phyloP scores from a whole-genome alignment of 192 early-diverging fungal species.

The Backusella parvicylindrica region DNA sequence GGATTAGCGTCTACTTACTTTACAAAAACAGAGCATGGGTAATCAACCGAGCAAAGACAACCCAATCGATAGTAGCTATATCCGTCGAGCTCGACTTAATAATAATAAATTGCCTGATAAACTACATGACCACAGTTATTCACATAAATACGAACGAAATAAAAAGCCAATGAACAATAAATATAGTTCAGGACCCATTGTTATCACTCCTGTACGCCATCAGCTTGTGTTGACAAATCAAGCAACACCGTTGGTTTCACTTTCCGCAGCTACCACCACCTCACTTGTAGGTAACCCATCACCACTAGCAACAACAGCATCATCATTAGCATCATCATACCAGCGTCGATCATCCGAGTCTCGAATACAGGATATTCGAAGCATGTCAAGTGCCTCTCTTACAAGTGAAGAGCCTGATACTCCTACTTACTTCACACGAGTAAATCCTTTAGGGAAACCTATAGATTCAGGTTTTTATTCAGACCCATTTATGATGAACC shows the following conservation, averaged over 20 bases:
- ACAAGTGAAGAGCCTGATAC: not conserved
- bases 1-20: not conserved
- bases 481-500: not conserved
- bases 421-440: not conserved
- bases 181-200: not conserved
- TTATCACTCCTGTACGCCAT: slow-evolving; percentile 11
- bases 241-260: slow-evolving; percentile 1
- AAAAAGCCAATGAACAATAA: not conserved
- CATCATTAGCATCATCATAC: not conserved
- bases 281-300: not conserved
- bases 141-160: not conserved
- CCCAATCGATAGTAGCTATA: not conserved
- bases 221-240: slow-evolving; percentile 8
- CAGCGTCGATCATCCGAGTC: not conserved
- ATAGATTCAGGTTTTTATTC: not conserved
- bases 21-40: not conserved
- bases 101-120: not conserved
- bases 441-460: not conserved
- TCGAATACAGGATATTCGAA: not conserved
- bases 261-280: not conserved
- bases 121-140: not conserved
- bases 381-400: not conserved
- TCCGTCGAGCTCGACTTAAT: not conserved
- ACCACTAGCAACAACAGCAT: not conserved
- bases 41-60: slow-evolving; percentile 20